Percentiles rank a stretch among this genome's conserved stretches.
phyloP scores from a whole-genome alignment of 2,329 filamentous ascomycete species.

The Colletotrichum sidae region DNA sequence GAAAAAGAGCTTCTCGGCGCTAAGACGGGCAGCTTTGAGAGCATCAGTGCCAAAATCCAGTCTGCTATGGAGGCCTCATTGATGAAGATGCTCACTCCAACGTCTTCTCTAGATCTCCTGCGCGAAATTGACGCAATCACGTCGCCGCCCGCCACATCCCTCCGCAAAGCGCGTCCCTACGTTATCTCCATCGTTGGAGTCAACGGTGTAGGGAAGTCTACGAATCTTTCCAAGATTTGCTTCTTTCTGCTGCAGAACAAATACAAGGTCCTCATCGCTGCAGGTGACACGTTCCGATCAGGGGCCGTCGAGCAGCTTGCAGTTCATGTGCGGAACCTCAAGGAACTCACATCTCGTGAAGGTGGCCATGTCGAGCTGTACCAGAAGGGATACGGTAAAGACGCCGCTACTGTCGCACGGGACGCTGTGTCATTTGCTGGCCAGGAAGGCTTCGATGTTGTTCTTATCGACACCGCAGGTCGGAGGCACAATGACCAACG shows the following conservation, averaged over 20 bases:
- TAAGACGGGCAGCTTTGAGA: slow-evolving; percentile 93
- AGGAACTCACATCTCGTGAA: slow-evolving; percentile 87
- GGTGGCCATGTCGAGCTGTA: slow-evolving; percentile 90
- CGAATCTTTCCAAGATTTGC: slow-evolving; percentile 96
- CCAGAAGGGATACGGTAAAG: slow-evolving; percentile 97
- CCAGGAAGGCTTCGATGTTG: slow-evolving; percentile 85
- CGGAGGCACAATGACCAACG: slow-evolving; percentile 95
- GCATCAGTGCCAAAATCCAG: slow-evolving; percentile 84
- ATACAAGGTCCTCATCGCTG: slow-evolving; percentile 92
- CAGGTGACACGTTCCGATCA: slow-evolving; percentile 96
- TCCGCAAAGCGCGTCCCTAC: slow-evolving; percentile 80
- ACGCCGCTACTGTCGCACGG: slow-evolving; percentile 93
- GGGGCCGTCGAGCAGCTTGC: slow-evolving; percentile 97
- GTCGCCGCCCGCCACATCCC: slow-evolving; percentile 71
- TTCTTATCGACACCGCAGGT: slow-evolving; percentile 96
- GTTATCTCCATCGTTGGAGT: slow-evolving; percentile 98
- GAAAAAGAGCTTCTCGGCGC: slow-evolving; percentile 90
- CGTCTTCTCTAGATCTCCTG: slow-evolving; percentile 91
- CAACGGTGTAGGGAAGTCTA: slow-evolving; percentile 98
- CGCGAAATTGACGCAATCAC: slow-evolving; percentile 89
- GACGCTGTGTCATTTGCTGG: slow-evolving; percentile 88
- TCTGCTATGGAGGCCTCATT: slow-evolving; percentile 92
- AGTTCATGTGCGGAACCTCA: slow-evolving; percentile 93
- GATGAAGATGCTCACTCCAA: slow-evolving; percentile 95
- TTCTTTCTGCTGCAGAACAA: slow-evolving; percentile 98